Evolutionary conservation across 768 basidiomycete genomes (phyloP), one percentile per base, ranked within the genome.

Genomic region (Pleurotus giganteus): DNA sequence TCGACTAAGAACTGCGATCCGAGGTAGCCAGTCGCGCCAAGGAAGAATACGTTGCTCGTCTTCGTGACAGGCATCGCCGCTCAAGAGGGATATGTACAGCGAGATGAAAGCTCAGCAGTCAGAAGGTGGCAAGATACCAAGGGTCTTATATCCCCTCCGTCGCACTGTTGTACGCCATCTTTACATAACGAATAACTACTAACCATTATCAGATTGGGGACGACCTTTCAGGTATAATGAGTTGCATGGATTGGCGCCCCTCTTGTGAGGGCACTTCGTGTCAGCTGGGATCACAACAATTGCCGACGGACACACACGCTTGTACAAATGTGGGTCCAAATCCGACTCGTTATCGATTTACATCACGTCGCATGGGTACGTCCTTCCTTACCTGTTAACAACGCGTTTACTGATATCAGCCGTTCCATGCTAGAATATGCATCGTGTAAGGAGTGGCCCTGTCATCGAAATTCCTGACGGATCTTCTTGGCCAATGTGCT

Each of bases 21-120:
- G 32, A 77, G 62, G 60, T 71, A 77, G 17, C 77, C 76, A 2
- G 75, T 75, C 0, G 75, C 77, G 5, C 77, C 76, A 13, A 78
- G 63, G 49, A 76, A 66, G 62, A 78, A 73, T 54, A 77, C 61
- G 9, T 63, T 62, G 13, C 55, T 53, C 3, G 46, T 42, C 24
- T 42, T 51, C 17, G 37, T 31, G 2, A 51, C 27, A 45, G 49
- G 49, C 50, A 45, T 32, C 29, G 13, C 28, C 34, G 1, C n/a
- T 12, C 19, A 17, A 7, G n/a, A 13, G 39, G 39, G 1, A 41
- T 13, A 41, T 41, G 12, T n/a, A n/a, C n/a, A n/a, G n/a, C n/a
- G n/a, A n/a, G n/a, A n/a, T 3, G 34, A 36, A 36, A 1, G 11
- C 11, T 36, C 34, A 36, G 39, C 31, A 17, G 19, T 41, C n/a